These are phyloP conservation scores for Mycena galericulata DNA, from an alignment of 768 basidiomycete species.

Conservation along the genomic window DNA sequence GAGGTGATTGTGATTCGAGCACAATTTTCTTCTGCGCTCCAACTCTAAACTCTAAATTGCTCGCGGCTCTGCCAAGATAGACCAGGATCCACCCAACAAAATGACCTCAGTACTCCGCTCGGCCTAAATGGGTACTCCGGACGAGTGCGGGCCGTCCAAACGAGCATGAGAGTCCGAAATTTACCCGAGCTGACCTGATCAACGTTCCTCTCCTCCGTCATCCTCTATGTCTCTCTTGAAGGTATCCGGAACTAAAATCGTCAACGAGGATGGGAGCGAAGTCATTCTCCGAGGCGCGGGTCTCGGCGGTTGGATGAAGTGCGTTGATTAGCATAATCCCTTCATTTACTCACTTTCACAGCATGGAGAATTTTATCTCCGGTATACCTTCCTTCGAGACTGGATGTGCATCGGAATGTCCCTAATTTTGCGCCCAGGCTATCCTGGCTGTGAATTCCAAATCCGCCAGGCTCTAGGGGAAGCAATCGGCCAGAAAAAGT, in stretches of 20 bases:
- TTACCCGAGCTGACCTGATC: no score
- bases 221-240: conserved; percentile 62
- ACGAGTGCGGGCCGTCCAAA: no score
- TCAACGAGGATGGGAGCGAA: conserved; percentile 66
- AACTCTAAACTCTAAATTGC: no score
- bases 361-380: conserved; percentile 85
- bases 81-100: no score
- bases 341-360: conserved; percentile 39
- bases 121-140: no score
- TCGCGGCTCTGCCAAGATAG: no score
- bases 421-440: conserved; percentile 54
- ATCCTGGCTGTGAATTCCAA: conserved; percentile 85
- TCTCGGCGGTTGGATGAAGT: conserved; percentile 90
- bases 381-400: conserved; percentile 47
- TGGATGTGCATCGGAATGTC: not conserved
- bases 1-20: no score
- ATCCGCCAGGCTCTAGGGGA: conserved; percentile 76
- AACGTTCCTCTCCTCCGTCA: not conserved
- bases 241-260: conserved; percentile 70
- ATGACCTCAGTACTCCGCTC: no score
- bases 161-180: no score
- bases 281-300: conserved; percentile 81
- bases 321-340: not conserved
- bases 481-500: conserved; percentile 73
- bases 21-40: no score